Conservation (phyloP, 1,139 yeast genomes). For the Lodderomyces orthopsilosis region DNA sequence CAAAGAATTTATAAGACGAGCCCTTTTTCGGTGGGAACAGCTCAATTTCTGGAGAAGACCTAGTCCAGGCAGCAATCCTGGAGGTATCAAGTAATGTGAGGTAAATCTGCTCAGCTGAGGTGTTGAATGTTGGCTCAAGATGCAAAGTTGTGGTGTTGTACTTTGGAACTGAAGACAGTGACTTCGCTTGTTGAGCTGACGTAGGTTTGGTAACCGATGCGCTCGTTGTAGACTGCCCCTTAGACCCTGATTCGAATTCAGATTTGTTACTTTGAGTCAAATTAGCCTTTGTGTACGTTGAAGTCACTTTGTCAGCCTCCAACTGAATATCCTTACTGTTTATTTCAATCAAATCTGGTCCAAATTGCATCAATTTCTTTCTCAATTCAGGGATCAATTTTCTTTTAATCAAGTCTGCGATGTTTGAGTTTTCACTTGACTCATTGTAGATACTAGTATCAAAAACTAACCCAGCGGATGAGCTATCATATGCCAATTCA, state of each 20-base stretch:
- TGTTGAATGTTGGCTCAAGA: slow-evolving; percentile 77
- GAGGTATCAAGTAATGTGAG: slow-evolving; percentile 71
- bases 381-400: slow-evolving; percentile 71
- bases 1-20: slow-evolving; percentile 67
- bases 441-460: slow-evolving; percentile 68
- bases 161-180: slow-evolving; percentile 39
- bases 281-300: slow-evolving; percentile 64
- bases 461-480: slow-evolving; percentile 79
- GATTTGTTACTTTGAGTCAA: slow-evolving; percentile 15
- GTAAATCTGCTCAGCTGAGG: slow-evolving; percentile 83
- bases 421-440: slow-evolving; percentile 49
- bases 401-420: slow-evolving; percentile 54
- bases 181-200: slow-evolving; percentile 13
- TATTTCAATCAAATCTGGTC: slow-evolving; percentile 66
- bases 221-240: not conserved
- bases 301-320: slow-evolving; percentile 58
- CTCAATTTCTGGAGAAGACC: slow-evolving; percentile 66
- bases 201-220: slow-evolving; percentile 9
- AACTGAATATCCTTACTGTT: slow-evolving; percentile 90
- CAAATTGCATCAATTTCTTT: slow-evolving; percentile 58
- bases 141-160: slow-evolving; percentile 80
- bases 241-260: slow-evolving; percentile 11
- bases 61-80: slow-evolving; percentile 85
- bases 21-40: slow-evolving; percentile 55
- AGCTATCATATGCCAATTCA: slow-evolving; percentile 94